Evolutionary conservation across 495 filamentous ascomycete species (phyloP), one percentile per base, ranked within the genome.

Genomic region (Penicillium ucsense): DNA sequence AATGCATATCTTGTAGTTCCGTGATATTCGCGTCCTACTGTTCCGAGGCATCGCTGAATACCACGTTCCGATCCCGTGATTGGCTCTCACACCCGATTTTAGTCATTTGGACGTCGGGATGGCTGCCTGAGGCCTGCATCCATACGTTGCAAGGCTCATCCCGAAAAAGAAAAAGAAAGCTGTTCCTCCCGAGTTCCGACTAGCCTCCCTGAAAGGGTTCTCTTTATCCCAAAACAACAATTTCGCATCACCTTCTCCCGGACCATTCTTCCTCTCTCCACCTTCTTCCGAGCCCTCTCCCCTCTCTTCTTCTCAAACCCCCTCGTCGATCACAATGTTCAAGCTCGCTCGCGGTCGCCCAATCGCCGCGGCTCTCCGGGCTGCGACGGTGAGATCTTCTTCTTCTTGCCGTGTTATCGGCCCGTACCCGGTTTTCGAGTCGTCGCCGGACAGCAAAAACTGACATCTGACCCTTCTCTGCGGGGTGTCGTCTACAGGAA

Each of bases 261-360:
- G 10, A 49, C 38, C 43, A 42, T 43, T 11, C 40, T 46, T 32
- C 42, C 33, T 50, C 28, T 31, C 30, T 34, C 39, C 9, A 11
- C 8, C 34, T 12, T 27, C 20, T 48, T 54, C 20, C 47, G 39
- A 41, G 49, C 49, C 48, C 46, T 53, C 52, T 50, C 45, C 53
- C 63, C 54, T 45, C 45, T 48, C 45, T 56, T 63, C 58, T 53
- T 53, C 52, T 56, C 53, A 43, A 54, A 42, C 51, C 49, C 31
- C 36, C 50, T 51, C 49, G 31, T 42, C 38, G 45, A 48, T 52
- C 64, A 72, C 52, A 51, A 89, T 89, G 85, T 88, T 85, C 68
- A 86, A 80, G 69, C 73, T 89, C 57, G 78, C 80, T 54, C 77
- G 82, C 66, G 75, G 78, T 68, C 74, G 77, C 71, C 79, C 82